phyloP scores from a whole-genome alignment of 805 yeast species.

The Nematodospora valgi region DNA sequence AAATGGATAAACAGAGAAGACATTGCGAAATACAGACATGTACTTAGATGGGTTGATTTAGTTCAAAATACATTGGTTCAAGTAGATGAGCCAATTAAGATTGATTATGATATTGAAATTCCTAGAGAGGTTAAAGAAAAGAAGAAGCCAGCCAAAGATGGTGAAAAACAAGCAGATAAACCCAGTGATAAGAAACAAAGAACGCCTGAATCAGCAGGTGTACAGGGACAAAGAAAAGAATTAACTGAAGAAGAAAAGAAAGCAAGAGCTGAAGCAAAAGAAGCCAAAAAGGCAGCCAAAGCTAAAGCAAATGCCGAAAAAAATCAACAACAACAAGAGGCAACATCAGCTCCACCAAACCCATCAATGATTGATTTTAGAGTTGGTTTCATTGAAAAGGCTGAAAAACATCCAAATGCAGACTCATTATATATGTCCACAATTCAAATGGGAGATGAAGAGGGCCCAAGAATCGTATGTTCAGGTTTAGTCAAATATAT shows the following conservation, averaged over 20 bases:
- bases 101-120: conserved; percentile 60
- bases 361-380: conserved; percentile 89
- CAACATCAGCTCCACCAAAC: conserved; percentile 57
- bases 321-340: conserved; percentile 46
- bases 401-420: conserved; percentile 96
- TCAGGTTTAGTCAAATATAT: conserved; percentile 91
- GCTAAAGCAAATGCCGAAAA: conserved; percentile 56
- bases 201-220: conserved; percentile 39
- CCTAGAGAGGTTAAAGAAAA: conserved; percentile 75
- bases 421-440: conserved; percentile 95
- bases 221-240: conserved; percentile 21
- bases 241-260: conserved; percentile 41
- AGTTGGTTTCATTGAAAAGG: conserved; percentile 96
- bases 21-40: conserved; percentile 69
- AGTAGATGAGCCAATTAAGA: conserved; percentile 47
- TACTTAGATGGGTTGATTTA: conserved; percentile 89
- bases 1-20: conserved; percentile 48
- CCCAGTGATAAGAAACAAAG: conserved; percentile 15
- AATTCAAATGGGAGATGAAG: conserved; percentile 92
- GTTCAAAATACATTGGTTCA: conserved; percentile 63
- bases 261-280: conserved; percentile 53
- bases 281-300: conserved; percentile 61
- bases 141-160: conserved; percentile 40
- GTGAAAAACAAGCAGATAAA: conserved; percentile 15
- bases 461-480: conserved; percentile 97